Conservation (phyloP, 495 filamentous ascomycete species). For the Hypoxylon fuscum region DNA sequence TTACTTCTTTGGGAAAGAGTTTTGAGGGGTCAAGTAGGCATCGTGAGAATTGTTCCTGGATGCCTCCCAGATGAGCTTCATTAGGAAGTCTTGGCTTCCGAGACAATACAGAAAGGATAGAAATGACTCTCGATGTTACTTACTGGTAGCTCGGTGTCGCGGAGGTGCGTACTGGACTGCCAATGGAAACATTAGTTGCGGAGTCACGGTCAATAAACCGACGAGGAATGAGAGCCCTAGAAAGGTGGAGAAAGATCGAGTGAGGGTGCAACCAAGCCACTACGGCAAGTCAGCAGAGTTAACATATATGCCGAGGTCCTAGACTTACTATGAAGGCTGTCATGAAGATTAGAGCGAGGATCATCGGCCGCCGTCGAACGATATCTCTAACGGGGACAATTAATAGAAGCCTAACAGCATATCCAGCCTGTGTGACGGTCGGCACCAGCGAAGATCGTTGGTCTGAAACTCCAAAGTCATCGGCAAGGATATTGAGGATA, state of each 20-base stretch:
- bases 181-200: conserved; percentile 84
- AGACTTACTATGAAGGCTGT: conserved; percentile 69
- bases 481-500: conserved; percentile 70
- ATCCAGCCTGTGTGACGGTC: conserved; percentile 83
- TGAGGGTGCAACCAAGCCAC: conserved; percentile 77
- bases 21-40: too few relatives aligned
- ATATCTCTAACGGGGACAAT: conserved; percentile 83
- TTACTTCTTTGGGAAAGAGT: too few relatives aligned
- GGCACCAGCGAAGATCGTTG: conserved; percentile 69
- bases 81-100: too few relatives aligned
- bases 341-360: conserved; percentile 69
- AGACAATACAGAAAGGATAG: too few relatives aligned
- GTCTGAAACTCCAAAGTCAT: conserved; percentile 66
- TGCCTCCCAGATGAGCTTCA: too few relatives aligned
- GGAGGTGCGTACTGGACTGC: conserved; percentile 83
- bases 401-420: conserved; percentile 76
- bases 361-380: conserved; percentile 73
- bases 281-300: conserved; percentile 29
- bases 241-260: conserved; percentile 70
- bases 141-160: conserved; percentile 70
- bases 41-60: too few relatives aligned
- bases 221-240: conserved; percentile 73
- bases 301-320: not conserved
- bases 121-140: too few relatives aligned
- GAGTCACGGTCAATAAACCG: conserved; percentile 81